Evolutionary conservation across 345 rosid genomes (phyloP).

Genomic region (Eutrema yunnanense): DNA sequence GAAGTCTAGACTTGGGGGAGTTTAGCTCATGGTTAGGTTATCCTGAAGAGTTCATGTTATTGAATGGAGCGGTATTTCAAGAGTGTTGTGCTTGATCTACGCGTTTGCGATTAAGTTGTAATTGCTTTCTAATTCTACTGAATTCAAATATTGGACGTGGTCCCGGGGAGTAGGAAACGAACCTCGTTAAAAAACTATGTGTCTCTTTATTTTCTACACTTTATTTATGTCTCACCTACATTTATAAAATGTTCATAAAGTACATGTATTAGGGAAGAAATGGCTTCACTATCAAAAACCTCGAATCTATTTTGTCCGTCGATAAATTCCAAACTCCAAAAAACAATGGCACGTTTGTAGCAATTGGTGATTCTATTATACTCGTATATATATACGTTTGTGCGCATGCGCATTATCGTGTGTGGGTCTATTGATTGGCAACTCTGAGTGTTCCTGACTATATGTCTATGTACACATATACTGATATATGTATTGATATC

Average conservation of each 20-base stretch:
- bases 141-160: too few relatives aligned
- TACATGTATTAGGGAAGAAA: not conserved
- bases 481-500: not conserved
- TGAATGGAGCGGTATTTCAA: too few relatives aligned
- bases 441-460: not conserved
- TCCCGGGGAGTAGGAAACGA: too few relatives aligned
- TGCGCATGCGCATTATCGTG: slow-evolving; percentile 11
- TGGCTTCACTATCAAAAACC: not conserved
- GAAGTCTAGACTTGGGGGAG: too few relatives aligned
- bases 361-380: not conserved
- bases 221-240: too few relatives aligned
- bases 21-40: too few relatives aligned
- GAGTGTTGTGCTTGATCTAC: too few relatives aligned
- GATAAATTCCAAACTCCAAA: not conserved
- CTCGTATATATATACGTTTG: not conserved
- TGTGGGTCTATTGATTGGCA: slow-evolving; percentile 6
- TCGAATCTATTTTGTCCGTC: slow-evolving; percentile 14
- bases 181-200: too few relatives aligned
- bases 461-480: not conserved
- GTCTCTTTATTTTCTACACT: too few relatives aligned
- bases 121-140: too few relatives aligned
- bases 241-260: not conserved
- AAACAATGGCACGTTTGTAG: slow-evolving; percentile 3
- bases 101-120: too few relatives aligned
- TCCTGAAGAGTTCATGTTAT: too few relatives aligned